Evolutionary conservation across 345 rosid genomes (phyloP), one percentile per base, ranked within the genome.

Genomic region (Syzygium aromaticum): DNA sequence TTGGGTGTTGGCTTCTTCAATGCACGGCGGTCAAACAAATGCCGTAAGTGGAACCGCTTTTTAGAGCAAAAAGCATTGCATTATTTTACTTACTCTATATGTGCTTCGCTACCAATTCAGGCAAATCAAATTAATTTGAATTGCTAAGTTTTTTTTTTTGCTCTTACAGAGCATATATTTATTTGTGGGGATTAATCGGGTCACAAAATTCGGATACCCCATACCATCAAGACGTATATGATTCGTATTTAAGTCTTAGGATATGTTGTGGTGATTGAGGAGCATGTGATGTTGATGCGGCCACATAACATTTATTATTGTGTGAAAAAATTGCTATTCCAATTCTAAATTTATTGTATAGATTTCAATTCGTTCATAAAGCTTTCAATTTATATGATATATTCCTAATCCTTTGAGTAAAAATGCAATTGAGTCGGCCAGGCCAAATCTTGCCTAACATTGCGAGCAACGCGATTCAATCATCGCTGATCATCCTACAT

Each of bases 361-460:
- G 0, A 61, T n/a, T 52, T 61, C 15, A 61, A 61, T n/a, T 2
- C 0, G 13, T 0, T 12, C 3, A n/a, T 61, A n/a, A n/a, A 61
- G 17, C 2, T 61, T 61, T n/a, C 0, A 0, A 61, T 61, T 13
- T 0, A 61, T 61, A 0, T 5, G 0, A 2, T 2, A 4, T 61
- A 27, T 27, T 27, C 16, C 2, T 61, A 61, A 61, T 61, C 16
- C 67, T 59, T 59, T 1, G 16, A 27, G 64, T 56, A 6, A 52
- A 52, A 56, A 23, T 22, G n/a, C 61, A 9, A 56, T 12, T 43
- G 7, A 43, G 7, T 43, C 7, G 7, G 7, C 46, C 3, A 6
- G 46, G 46, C 46, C 46, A 43, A 43, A 43, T 43, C 46, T 43
- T 43, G 46, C 46, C 46, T 43, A 43, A 43, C 3, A 5, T 43